Evolutionary conservation across 2,329 filamentous ascomycete genomes (phyloP).

Genomic region (Penicillium brevicompactum): DNA sequence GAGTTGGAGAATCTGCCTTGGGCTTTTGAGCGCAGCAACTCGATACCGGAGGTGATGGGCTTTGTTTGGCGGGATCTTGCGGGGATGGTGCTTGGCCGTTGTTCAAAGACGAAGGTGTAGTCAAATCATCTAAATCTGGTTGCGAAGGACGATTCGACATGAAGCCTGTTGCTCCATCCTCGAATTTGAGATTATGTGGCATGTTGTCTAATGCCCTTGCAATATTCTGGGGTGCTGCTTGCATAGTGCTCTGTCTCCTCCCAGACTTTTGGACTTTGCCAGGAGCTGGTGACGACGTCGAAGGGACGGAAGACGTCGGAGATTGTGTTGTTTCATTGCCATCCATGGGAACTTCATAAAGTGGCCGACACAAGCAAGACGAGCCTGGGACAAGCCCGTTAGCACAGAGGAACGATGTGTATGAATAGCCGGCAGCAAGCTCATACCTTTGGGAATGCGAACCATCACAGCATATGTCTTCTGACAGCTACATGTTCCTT

Average conservation of each 20-base stretch:
- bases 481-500: conserved; percentile 45
- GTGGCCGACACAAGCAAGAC: conserved; percentile 43
- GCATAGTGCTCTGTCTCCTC: conserved; percentile 35
- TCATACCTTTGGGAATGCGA: conserved; percentile 45
- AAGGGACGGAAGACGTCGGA: conserved; percentile 15
- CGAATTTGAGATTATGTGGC: conserved; percentile 25
- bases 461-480: conserved; percentile 49
- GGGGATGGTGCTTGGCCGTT: background rate
- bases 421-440: background rate
- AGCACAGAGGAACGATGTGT: conserved; percentile 4
- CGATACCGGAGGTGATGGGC: conserved; percentile 7
- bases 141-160: conserved; percentile 14
- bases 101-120: background rate
- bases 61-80: background rate
- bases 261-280: conserved; percentile 40
- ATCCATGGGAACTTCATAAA: conserved; percentile 39
- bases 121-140: conserved; percentile 4
- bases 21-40: conserved; percentile 30
- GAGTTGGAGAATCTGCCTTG: conserved; percentile 5
- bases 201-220: conserved; percentile 36
- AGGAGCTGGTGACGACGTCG: conserved; percentile 28
- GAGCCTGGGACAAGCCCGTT: conserved; percentile 32
- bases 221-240: conserved; percentile 37
- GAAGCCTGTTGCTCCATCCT: conserved; percentile 17
- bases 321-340: conserved; percentile 16